These are phyloP conservation scores for Albugo laibachii DNA, from an alignment of 352 stramenopile genomes.

Conservation along the genomic window DNA sequence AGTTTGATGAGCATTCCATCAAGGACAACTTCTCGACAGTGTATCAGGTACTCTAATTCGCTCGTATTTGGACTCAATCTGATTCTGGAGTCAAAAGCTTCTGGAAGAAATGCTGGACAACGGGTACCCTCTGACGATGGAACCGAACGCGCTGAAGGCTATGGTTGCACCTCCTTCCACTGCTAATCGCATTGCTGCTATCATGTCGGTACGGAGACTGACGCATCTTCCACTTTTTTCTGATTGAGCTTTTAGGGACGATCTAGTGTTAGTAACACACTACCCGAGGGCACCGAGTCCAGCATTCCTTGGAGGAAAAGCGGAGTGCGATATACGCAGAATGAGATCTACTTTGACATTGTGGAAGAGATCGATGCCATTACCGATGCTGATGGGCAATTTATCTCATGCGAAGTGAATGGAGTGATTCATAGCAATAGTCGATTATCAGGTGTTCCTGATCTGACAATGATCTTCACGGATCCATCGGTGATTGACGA, in stretches of 20 bases:
- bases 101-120: constrained; percentile 96
- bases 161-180: constrained; percentile 93
- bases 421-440: constrained; percentile 91
- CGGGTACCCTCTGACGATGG: constrained; percentile 92
- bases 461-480: constrained; percentile 93
- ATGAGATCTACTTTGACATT: constrained; percentile 99
- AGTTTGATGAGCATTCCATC: constrained; percentile 90
- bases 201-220: constrained; percentile 37
- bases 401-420: constrained; percentile 90
- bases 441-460: constrained; percentile 90
- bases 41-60: constrained; percentile 56
- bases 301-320: constrained; percentile 96
- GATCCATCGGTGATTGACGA: constrained; percentile 93
- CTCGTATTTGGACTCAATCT: background rate
- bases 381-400: constrained; percentile 75
- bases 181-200: constrained; percentile 72
- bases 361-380: constrained; percentile 97
- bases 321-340: constrained; percentile 89
- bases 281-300: constrained; percentile 83
- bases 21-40: constrained; percentile 97
- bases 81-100: constrained; percentile 19
- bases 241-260: constrained; percentile 24
- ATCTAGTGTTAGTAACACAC: constrained; percentile 79
- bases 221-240: background rate
- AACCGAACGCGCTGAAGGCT: constrained; percentile 93